A percentile compares a stretch with the other conserved stretches of the same genome.
phyloP scores from a whole-genome alignment of 225 moss, liverwort and hornwort genomes.

The Takakia lepidozioides region DNA sequence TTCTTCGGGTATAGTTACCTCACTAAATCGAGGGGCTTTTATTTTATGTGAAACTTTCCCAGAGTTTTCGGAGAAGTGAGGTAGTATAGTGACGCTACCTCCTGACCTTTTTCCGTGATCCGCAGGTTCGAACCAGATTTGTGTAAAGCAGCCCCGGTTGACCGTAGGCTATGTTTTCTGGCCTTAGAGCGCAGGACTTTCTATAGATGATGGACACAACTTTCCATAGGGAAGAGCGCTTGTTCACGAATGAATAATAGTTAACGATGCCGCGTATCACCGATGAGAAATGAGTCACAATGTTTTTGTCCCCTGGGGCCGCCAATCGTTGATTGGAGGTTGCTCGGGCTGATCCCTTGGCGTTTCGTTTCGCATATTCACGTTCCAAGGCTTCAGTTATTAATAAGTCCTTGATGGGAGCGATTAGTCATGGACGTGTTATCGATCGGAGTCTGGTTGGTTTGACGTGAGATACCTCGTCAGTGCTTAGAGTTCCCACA shows the following conservation, averaged over 20 bases:
- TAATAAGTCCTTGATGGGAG: conserved; percentile 5
- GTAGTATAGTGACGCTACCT: conserved; percentile 7
- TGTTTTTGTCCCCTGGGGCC: conserved; percentile 5
- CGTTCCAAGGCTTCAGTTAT: conserved; percentile 2
- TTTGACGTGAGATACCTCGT: too few species aligned
- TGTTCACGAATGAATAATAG: conserved; percentile 11
- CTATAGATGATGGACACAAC: conserved; percentile 16
- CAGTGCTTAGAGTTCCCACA: too few species aligned
- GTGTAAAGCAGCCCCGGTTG: conserved; percentile 7
- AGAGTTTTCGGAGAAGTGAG: too few species aligned
- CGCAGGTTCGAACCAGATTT: conserved; percentile 3
- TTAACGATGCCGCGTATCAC: conserved; percentile 8
- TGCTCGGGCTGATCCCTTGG: background rate
- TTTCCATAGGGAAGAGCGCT: conserved; percentile 15
- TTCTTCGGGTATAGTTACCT: conserved; percentile 6
- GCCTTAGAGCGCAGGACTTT: conserved; percentile 8
- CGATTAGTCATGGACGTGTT: background rate
- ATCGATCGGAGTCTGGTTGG: too few species aligned
- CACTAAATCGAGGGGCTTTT: conserved; percentile 3
- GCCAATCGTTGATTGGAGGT: conserved; percentile 9
- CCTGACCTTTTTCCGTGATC: conserved; percentile 4
- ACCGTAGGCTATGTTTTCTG: conserved; percentile 4
- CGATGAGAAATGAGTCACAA: conserved; percentile 4
- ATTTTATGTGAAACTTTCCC: too few species aligned
- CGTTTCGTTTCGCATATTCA: background rate